These are phyloP conservation scores for Naganishia randhawae DNA, from an alignment of 768 basidiomycete species.

Conservation along the genomic window DNA sequence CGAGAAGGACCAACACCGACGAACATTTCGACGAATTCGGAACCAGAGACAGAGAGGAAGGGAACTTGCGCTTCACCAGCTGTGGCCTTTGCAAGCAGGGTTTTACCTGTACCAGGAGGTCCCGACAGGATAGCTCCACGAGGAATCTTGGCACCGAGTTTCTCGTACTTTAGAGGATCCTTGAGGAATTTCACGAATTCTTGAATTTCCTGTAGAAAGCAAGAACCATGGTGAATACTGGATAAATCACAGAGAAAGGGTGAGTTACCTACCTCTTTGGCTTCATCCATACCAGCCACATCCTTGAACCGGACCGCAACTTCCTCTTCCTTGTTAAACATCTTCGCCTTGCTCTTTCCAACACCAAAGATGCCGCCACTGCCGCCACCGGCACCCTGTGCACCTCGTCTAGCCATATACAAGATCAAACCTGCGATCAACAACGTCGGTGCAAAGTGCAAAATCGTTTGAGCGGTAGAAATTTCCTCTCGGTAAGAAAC, in stretches of 20 bases:
- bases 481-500: conserved; percentile 96
- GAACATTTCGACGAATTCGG: conserved; percentile 99
- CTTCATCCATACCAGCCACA: conserved; percentile 99
- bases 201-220: conserved; percentile 71
- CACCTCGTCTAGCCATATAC: conserved; percentile 71
- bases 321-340: conserved; percentile 96
- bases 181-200: conserved; percentile 99
- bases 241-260: neutral
- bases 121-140: conserved; percentile 51
- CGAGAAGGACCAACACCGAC: conserved; percentile 97
- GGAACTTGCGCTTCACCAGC: conserved; percentile 97
- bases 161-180: conserved; percentile 89
- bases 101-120: conserved; percentile 92
- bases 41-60: conserved; percentile 96
- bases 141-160: conserved; percentile 88
- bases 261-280: conserved; percentile 64
- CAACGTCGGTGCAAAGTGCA: conserved; percentile 92
- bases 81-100: conserved; percentile 93
- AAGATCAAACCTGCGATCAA: conserved; percentile 84
- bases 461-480: conserved; percentile 70
- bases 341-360: conserved; percentile 86
- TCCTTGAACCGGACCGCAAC: conserved; percentile 91
- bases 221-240: neutral
- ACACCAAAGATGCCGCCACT: conserved; percentile 92
- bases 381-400: conserved; percentile 58